phyloP scores from a whole-genome alignment of 2,329 filamentous ascomycete species.

The Aspergillus cejpii region DNA sequence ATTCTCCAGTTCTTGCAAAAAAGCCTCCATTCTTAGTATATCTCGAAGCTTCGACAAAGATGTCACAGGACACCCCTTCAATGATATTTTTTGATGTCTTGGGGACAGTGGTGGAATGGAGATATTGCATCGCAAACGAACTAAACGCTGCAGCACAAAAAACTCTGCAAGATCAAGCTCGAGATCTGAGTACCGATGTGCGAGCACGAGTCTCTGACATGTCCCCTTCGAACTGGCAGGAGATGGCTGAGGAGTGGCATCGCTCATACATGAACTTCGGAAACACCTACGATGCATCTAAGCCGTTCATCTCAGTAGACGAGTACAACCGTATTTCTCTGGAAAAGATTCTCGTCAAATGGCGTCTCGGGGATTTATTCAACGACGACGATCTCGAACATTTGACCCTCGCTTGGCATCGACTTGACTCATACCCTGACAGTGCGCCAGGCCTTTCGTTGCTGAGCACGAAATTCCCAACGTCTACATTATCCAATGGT shows the following conservation, averaged over 20 bases:
- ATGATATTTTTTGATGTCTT: constrained; percentile 15
- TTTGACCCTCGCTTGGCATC: constrained; percentile 61
- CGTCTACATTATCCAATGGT: constrained; percentile 65
- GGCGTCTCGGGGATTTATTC: constrained; percentile 8
- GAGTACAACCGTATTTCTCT: constrained; percentile 13
- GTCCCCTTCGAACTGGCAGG: constrained; percentile 10
- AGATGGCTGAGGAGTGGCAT: constrained; percentile 14
- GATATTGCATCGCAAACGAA: constrained; percentile 12
- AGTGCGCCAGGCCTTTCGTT: constrained; percentile 47
- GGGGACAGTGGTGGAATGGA: constrained; percentile 16
- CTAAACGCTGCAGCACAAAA: constrained; percentile 9
- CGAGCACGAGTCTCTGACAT: constrained; percentile 7
- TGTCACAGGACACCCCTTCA: constrained; percentile 6
- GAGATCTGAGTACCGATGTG: constrained; percentile 3
- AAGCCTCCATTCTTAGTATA: not conserved
- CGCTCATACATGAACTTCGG: constrained; percentile 15
- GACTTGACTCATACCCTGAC: constrained; percentile 62
- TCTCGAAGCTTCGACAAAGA: constrained; percentile 3
- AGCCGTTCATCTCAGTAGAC: constrained; percentile 15
- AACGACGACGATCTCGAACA: constrained; percentile 17
- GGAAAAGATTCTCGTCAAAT: constrained; percentile 5
- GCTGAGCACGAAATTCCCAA: constrained; percentile 51
- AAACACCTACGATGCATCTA: constrained; percentile 10
- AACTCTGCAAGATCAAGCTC: constrained; percentile 5
- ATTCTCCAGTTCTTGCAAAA: not conserved